Evolutionary conservation across 1,284 basidiomycete genomes (phyloP), one percentile per base, ranked within the genome.

Genomic region (Peniophora sp.): DNA sequence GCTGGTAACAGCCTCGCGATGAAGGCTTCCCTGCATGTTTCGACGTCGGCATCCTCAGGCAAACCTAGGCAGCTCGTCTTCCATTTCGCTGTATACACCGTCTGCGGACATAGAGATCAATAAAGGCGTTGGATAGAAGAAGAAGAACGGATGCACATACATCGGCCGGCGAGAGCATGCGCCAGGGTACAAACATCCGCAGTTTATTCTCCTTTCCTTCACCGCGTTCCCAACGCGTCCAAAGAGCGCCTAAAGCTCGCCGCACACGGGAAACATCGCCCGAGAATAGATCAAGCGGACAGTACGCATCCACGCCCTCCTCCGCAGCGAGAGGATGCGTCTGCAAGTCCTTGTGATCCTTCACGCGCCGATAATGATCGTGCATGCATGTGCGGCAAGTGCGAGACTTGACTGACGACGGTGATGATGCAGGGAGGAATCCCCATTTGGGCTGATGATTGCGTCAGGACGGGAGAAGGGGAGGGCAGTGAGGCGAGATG

Each of bases 381-480:
- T 96, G 91, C 82, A 96, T 86, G 64, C 91, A 92, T 65, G 90
- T 94, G 55, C 93, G 78, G 69, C 92, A 94, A 27, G 85, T 83
- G 24, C 67, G 69, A 3, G 73, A 73, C 71, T 96, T 97, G 60
- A 82, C 69, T 0, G 90, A 82, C 46, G 89, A 70, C 68, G 84
- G 73, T 10, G 62, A 57, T 16, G 75, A 56, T 23, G 72, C 72
- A 5, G 93, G 92, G 25, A 96, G 67, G 67, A 97, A 96, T 2
- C 83, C 92, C 92, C 93, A 97, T 72, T 97, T 97, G 44, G 93
- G 93, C 93, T 96, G 58, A 46, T 23, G 20, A 45, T 49, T 14
- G 48, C 39, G 49, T 25, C 32, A 16, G 23, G 41, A 11, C 52
- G 34, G 45, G 20, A 24, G 43, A 45, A 32, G 48, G 14, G 54